These are phyloP conservation scores for Trametes cubensis DNA, from an alignment of 768 basidiomycete species.

Conservation along the genomic window DNA sequence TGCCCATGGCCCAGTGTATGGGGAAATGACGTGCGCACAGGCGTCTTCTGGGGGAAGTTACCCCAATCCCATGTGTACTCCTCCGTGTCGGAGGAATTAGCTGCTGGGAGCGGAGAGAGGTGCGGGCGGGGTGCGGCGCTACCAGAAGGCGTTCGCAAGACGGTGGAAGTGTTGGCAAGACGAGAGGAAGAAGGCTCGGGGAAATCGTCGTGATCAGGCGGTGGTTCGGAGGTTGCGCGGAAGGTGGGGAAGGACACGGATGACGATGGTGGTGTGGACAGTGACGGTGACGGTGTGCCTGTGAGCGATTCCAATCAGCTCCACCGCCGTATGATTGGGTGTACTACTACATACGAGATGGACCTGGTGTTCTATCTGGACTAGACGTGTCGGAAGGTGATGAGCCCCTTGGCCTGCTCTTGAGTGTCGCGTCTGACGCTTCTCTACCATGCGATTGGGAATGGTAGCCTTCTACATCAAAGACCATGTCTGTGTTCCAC, in stretches of 20 bases:
- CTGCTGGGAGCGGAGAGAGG: constrained; percentile 19
- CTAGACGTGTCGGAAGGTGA: constrained; percentile 16
- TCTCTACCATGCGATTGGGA: constrained; percentile 35
- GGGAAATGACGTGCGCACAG: constrained; percentile 54
- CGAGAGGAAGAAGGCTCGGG: constrained; percentile 3
- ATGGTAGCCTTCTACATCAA: constrained; percentile 87
- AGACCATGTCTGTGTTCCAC: constrained; percentile 59
- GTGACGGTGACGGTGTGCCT: constrained; percentile 23
- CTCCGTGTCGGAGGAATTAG: constrained; percentile 37
- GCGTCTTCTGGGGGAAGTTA: constrained; percentile 80
- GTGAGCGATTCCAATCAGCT: not conserved
- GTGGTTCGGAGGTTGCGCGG: constrained; percentile 65
- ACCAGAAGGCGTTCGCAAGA: constrained; percentile 16
- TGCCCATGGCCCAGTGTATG: constrained; percentile 35
- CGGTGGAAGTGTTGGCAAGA: constrained; percentile 7
- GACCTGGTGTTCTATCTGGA: constrained; percentile 30
- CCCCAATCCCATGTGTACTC: constrained; percentile 97
- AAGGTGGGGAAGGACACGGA: constrained; percentile 40
- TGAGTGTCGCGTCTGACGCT: constrained; percentile 35
- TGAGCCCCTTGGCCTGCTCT: constrained; percentile 9
- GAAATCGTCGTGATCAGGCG: constrained; percentile 45
- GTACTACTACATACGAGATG: constrained; percentile 28
- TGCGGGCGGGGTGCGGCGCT: constrained; percentile 26
- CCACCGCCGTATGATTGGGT: not conserved
- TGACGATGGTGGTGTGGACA: constrained; percentile 29